Evolutionary conservation across 169 alveolate species (phyloP).

Genomic region (Eimeria brunetti): DNA sequence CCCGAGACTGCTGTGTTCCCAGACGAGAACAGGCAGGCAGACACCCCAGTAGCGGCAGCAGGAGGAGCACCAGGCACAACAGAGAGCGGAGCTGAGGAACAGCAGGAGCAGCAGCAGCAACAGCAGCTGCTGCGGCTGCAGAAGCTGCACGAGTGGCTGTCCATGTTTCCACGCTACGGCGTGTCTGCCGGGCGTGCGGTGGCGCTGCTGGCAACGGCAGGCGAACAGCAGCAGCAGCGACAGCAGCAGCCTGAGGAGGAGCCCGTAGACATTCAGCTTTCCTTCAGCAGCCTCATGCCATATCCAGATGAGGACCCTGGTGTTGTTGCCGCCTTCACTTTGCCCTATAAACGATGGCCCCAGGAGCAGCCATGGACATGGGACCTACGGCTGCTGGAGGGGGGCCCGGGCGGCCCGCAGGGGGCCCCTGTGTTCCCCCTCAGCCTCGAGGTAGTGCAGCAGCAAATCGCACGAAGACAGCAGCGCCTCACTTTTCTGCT

Average conservation of each 20-base stretch:
- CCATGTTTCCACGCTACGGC: constrained; percentile 1
- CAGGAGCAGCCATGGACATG: constrained; percentile 66
- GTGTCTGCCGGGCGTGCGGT: constrained; percentile 59
- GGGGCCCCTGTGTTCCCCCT: constrained; percentile 3
- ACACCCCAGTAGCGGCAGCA: constrained; percentile 15
- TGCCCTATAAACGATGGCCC: constrained; percentile 60
- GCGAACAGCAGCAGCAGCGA: constrained; percentile 38
- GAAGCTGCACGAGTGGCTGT: constrained; percentile 62
- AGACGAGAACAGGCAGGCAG: constrained; percentile 25
- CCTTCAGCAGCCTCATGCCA: constrained; percentile 73
- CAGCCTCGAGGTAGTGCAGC: constrained; percentile 55
- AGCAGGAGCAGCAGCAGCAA: constrained; percentile 43
- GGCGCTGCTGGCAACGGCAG: constrained; percentile 62
- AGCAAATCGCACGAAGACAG: constrained; percentile 47
- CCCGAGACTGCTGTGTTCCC: constrained; percentile 48
- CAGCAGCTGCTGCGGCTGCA: constrained; percentile 47
- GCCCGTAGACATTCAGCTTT: constrained; percentile 38
- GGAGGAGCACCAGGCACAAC: background rate
- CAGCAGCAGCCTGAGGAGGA: constrained; percentile 50
- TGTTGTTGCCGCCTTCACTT: constrained; percentile 51
- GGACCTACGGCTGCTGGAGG: constrained; percentile 47
- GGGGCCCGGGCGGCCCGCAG: background rate
- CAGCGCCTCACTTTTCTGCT: constrained; percentile 33
- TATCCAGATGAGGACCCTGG: constrained; percentile 63
- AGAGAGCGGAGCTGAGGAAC: background rate